These are phyloP conservation scores for Geranium incanum DNA, from an alignment of 441 rosid genomes.

Conservation along the genomic window DNA sequence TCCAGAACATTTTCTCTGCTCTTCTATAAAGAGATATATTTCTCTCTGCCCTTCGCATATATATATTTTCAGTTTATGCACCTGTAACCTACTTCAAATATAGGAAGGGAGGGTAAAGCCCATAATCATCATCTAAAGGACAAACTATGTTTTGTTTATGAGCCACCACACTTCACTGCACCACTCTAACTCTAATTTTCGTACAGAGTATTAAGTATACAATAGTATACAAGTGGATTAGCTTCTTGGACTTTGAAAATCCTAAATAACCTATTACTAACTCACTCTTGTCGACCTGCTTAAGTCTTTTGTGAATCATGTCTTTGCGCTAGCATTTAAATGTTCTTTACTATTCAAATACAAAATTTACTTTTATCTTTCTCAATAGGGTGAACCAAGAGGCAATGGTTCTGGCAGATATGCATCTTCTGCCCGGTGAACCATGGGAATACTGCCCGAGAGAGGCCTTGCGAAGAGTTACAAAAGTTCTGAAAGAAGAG, in stretches of 20 bases:
- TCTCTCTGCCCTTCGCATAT: conserved; percentile 1
- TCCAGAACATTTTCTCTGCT: conserved; percentile 3
- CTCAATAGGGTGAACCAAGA: conserved; percentile 53
- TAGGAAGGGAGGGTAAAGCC: too few species aligned
- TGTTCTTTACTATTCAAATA: not conserved
- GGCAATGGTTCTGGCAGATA: conserved; percentile 94
- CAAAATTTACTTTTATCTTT: conserved; percentile 11
- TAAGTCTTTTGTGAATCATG: not conserved
- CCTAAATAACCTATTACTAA: not conserved
- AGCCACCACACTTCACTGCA: too few species aligned
- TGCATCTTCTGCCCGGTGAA: conserved; percentile 74
- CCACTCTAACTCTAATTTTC: too few species aligned
- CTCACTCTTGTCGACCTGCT: not conserved
- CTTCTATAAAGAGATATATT: conserved; percentile 4
- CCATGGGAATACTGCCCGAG: conserved; percentile 97
- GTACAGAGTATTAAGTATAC: not conserved
- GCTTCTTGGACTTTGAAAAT: not conserved
- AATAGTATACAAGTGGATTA: not conserved
- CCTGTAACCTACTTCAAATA: not conserved
- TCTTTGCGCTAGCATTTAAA: not conserved
- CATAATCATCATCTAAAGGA: too few species aligned
- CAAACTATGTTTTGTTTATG: too few species aligned
- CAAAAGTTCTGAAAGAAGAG: conserved; percentile 68
- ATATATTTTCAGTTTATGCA: not conserved
- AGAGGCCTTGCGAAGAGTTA: conserved; percentile 62